phyloP scores from a whole-genome alignment of 1,139 yeast species.

The Candida sp. region DNA sequence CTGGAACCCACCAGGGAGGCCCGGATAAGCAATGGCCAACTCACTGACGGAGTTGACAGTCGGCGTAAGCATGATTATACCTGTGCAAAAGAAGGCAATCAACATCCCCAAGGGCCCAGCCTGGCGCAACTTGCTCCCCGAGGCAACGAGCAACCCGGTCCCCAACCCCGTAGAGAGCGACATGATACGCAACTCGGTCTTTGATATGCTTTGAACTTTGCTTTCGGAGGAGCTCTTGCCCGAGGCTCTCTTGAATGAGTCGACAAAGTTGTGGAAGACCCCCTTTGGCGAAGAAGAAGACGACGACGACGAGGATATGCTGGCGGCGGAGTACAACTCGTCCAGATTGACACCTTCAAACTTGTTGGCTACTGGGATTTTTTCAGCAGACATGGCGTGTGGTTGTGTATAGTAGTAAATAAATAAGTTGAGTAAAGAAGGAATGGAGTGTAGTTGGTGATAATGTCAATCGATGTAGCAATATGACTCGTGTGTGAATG shows the following conservation, averaged over 20 bases:
- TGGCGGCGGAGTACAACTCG: background rate
- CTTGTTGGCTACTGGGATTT: background rate
- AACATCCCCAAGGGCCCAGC: slow-evolving; percentile 44
- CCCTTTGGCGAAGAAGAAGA: slow-evolving; percentile 7
- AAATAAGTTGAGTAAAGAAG: background rate
- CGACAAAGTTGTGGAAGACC: slow-evolving; percentile 16
- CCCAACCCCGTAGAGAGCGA: slow-evolving; percentile 49
- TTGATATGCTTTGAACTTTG: slow-evolving; percentile 14
- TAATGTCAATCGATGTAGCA: too few species aligned
- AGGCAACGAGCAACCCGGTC: slow-evolving; percentile 45
- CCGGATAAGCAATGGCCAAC: slow-evolving; percentile 40
- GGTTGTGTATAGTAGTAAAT: background rate
- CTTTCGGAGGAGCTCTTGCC: slow-evolving; percentile 9
- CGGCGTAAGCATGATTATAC: slow-evolving; percentile 30
- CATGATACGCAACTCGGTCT: slow-evolving; percentile 44
- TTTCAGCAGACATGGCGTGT: background rate
- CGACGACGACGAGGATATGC: background rate
- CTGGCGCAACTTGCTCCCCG: slow-evolving; percentile 32
- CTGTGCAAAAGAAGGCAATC: slow-evolving; percentile 37
- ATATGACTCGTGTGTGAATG: background rate
- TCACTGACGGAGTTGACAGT: slow-evolving; percentile 40
- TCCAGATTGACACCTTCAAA: background rate
- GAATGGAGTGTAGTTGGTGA: background rate
- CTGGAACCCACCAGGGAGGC: slow-evolving; percentile 41
- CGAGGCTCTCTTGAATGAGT: slow-evolving; percentile 19